Base-by-base conservation (phyloP, 129 eudicot species). In the Oenanthe sinensis region DNA sequence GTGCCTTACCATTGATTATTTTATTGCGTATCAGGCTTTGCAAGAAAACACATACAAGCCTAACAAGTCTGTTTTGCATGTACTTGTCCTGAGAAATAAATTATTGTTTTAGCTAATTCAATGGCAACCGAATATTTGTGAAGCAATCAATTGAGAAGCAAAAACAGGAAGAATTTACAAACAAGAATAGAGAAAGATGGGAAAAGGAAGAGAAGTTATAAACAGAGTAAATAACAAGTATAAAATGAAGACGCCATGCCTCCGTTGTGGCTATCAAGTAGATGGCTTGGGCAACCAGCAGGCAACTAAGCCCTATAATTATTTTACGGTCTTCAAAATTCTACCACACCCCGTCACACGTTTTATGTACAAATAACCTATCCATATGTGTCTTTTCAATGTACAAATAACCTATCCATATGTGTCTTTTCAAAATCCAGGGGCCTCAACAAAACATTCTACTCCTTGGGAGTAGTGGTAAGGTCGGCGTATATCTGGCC, bases 31-130 rank as follows among this genome's bases (percentile, higher is more conserved):
- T 94, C 85, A 91, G 82, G 85, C 98, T 94, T 82, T 89, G 97
- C 74, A 93, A 79, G 76, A 94, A 94, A 49, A 94, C 98, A 74
- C 98, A 94, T 24, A 94, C 93, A 39, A 91, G 86, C 78, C 98
- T 86, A 84, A 94, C 98, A 75, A 91, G 85, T 82, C 98, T 91
- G 79, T 94, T 94, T 89, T 91, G 98, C 98, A 94, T 94, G 80
- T 94, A 94, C 81, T 88, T 88, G 76, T 94, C 98, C 93, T 89
- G 93, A 17, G 71, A 70, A 26, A 16, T 2, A 26, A 16, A 0
- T 17, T 5, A 40, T 20, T 44, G 3, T 40, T 26, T 42, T 72
- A 5, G 19, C 20, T n/a, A 42, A 71, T 20, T 17, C 20, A 17
- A 40, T 22, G 45, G 50, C 49, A 55, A 24, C 65, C 65, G 1